A percentile compares a stretch with the other conserved stretches of the same genome.
Evolutionary conservation across 768 basidiomycete species (phyloP).

Genomic region (Suillus variegatus): DNA sequence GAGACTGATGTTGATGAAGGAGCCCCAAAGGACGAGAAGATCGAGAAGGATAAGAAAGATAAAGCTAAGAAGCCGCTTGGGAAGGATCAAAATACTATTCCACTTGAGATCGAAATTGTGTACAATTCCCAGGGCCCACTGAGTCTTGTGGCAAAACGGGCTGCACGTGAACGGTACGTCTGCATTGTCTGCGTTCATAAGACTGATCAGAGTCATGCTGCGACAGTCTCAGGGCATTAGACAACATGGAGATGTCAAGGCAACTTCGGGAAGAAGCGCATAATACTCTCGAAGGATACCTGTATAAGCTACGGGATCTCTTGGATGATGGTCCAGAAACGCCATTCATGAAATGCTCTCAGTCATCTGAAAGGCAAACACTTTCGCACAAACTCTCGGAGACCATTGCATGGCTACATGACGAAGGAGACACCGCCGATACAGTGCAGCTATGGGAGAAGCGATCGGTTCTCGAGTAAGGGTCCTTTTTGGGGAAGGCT

Average conservation of each 20-base stretch:
- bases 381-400: conserved; percentile 71
- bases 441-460: conserved; percentile 75
- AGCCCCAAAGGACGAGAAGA: conserved; percentile 36
- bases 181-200: background rate
- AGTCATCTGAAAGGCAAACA: conserved; percentile 63
- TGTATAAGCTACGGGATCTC: conserved; percentile 89
- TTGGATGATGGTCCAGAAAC: conserved; percentile 65
- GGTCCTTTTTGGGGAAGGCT: background rate
- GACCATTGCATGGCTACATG: conserved; percentile 80
- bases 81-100: conserved; percentile 61
- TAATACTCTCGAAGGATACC: conserved; percentile 88
- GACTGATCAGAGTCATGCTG: conserved; percentile 9
- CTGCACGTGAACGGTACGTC: conserved; percentile 68
- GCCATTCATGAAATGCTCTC: conserved; percentile 87
- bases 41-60: conserved; percentile 36
- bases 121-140: conserved; percentile 72
- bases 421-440: conserved; percentile 81
- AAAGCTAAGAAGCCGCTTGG: conserved; percentile 31
- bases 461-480: conserved; percentile 83
- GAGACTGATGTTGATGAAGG: conserved; percentile 35
- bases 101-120: conserved; percentile 61
- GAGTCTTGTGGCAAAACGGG: conserved; percentile 74
- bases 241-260: conserved; percentile 75
- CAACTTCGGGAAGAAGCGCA: conserved; percentile 83
- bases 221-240: conserved; percentile 74